Conservation (phyloP, 1,284 basidiomycete genomes). For the Moniliophthora roreri region DNA sequence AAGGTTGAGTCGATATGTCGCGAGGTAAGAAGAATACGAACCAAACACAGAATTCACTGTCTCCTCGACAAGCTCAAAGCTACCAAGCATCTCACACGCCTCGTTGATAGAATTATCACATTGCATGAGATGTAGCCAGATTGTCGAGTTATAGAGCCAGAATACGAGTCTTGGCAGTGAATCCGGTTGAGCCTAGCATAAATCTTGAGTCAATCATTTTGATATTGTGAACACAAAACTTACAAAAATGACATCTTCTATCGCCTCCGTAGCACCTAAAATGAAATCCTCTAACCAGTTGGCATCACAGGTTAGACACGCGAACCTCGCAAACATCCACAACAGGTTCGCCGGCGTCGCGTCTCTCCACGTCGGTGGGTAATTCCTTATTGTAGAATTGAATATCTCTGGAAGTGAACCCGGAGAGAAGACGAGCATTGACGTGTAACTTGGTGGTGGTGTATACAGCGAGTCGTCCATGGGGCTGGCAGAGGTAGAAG, state of each 20-base stretch:
- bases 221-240: conserved; percentile 31
- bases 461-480: conserved; percentile 46
- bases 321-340: conserved; percentile 86
- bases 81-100: conserved; percentile 78
- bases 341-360: conserved; percentile 80
- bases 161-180: conserved; percentile 88
- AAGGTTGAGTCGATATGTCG: conserved; percentile 12
- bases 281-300: conserved; percentile 92
- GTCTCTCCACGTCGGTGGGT: conserved; percentile 65
- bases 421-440: conserved; percentile 91
- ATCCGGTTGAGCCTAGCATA: conserved; percentile 71
- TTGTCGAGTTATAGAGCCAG: conserved; percentile 91
- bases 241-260: conserved; percentile 92
- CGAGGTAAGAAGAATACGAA: conserved; percentile 32
- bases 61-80: conserved; percentile 81
- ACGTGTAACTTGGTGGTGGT: conserved; percentile 68
- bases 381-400: conserved; percentile 76
- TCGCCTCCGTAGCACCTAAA: conserved; percentile 86
- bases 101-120: conserved; percentile 77
- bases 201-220: not conserved
- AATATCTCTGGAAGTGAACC: conserved; percentile 76
- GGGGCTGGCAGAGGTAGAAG: not conserved
- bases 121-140: conserved; percentile 88
- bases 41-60: conserved; percentile 94
- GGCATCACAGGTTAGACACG: conserved; percentile 81